A percentile compares a stretch with the other conserved stretches of the same genome.
Evolutionary conservation across 352 stramenopile species (phyloP).

Genomic region (Globisporangium barbulae): DNA sequence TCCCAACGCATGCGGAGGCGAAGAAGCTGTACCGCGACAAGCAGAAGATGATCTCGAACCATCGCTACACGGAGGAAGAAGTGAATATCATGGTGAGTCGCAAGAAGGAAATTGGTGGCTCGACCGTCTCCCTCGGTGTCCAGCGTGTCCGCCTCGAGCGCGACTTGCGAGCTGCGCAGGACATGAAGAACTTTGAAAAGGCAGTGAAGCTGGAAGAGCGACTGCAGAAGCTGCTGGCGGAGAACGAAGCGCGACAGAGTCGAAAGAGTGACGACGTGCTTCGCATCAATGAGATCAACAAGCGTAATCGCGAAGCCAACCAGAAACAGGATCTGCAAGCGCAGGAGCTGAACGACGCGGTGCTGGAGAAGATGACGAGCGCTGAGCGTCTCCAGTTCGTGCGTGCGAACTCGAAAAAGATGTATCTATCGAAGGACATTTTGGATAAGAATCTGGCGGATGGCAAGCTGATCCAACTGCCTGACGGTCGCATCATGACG

Average conservation of each 20-base stretch:
- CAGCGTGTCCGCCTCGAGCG: conserved; percentile 79
- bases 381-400: conserved; percentile 83
- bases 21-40: conserved; percentile 62
- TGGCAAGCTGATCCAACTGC: conserved; percentile 63
- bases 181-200: conserved; percentile 88
- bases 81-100: conserved; percentile 78
- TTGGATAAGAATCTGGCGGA: conserved; percentile 80
- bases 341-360: conserved; percentile 63
- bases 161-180: conserved; percentile 70
- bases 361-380: conserved; percentile 79
- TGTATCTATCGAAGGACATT: conserved; percentile 82
- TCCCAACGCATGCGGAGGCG: conserved; percentile 70
- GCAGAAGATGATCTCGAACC: conserved; percentile 62
- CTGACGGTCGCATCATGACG: conserved; percentile 80
- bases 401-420: conserved; percentile 78
- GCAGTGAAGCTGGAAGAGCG: conserved; percentile 66
- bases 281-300: conserved; percentile 86
- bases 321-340: conserved; percentile 81
- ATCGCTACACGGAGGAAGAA: conserved; percentile 77
- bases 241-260: conserved; percentile 69
- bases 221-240: conserved; percentile 52
- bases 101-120: conserved; percentile 61
- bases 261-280: conserved; percentile 80
- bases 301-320: conserved; percentile 76
- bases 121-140: conserved; percentile 65